A percentile compares a stretch with the other conserved stretches of the same genome.
These are phyloP conservation scores for Paracoccidioides lutzii DNA, from an alignment of 2,329 filamentous ascomycete species.

Conservation along the genomic window DNA sequence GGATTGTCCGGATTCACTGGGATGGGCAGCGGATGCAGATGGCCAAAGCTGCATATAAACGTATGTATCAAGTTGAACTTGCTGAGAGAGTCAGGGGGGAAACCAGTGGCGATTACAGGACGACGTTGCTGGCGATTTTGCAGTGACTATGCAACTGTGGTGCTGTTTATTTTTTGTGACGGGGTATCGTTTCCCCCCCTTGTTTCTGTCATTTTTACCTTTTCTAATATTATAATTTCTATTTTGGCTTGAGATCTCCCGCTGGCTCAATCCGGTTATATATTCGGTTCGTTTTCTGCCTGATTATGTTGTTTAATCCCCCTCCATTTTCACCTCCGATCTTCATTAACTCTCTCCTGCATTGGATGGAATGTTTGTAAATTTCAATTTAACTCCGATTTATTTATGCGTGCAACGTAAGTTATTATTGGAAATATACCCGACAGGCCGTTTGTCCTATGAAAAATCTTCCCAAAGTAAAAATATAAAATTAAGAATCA, in stretches of 20 bases:
- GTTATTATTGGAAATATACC: too few relatives aligned
- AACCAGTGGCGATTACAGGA: constrained; percentile 73
- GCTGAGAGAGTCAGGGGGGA: constrained; percentile 61
- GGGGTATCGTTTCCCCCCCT: not conserved
- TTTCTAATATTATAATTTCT: not conserved
- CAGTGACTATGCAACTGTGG: constrained; percentile 18
- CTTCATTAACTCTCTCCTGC: too few relatives aligned
- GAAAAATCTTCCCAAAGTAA: too few relatives aligned
- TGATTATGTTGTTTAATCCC: too few relatives aligned
- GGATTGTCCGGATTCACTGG: constrained; percentile 78
- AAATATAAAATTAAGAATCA: too few relatives aligned
- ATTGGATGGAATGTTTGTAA: too few relatives aligned
- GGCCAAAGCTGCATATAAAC: constrained; percentile 64
- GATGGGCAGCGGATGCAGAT: constrained; percentile 59
- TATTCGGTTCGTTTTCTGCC: too few relatives aligned
- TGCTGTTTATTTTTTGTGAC: not conserved
- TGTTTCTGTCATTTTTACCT: not conserved
- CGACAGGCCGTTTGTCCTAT: too few relatives aligned
- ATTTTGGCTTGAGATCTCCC: not conserved
- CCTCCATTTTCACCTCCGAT: too few relatives aligned
- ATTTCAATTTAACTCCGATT: too few relatives aligned
- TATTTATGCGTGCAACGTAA: too few relatives aligned
- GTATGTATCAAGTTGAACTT: constrained; percentile 56
- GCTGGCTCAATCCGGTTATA: too few relatives aligned
- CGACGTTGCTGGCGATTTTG: constrained; percentile 56